A percentile compares a stretch with the other conserved stretches of the same genome.
These are phyloP conservation scores for Trichoderma polysporum DNA, from an alignment of 2,329 filamentous ascomycete genomes.

Conservation along the genomic window DNA sequence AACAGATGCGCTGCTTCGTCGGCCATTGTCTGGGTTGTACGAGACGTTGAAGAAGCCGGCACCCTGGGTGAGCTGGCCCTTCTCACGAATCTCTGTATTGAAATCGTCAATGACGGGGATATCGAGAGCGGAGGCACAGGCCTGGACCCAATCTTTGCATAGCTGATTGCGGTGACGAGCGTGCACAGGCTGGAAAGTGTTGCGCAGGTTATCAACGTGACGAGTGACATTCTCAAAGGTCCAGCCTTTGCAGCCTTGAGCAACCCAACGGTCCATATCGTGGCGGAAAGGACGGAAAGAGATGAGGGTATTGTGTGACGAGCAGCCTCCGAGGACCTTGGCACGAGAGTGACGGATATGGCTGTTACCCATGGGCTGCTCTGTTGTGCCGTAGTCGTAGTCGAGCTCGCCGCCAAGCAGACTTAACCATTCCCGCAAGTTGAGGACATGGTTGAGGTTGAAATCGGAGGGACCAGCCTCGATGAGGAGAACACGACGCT, in stretches of 20 bases:
- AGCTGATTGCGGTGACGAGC: slow-evolving; percentile 83
- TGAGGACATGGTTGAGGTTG: slow-evolving; percentile 81
- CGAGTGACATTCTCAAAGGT: slow-evolving; percentile 81
- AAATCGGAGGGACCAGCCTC: slow-evolving; percentile 89
- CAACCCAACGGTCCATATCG: slow-evolving; percentile 82
- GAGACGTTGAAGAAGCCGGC: slow-evolving; percentile 90
- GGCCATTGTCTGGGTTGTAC: slow-evolving; percentile 86
- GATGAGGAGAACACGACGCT: slow-evolving; percentile 78
- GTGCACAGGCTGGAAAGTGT: slow-evolving; percentile 88
- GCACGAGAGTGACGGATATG: slow-evolving; percentile 89
- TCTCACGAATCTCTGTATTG: slow-evolving; percentile 76
- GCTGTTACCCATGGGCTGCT: slow-evolving; percentile 90
- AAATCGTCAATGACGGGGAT: slow-evolving; percentile 84
- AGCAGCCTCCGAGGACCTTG: slow-evolving; percentile 90
- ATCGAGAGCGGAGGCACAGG: slow-evolving; percentile 74
- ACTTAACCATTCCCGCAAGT: slow-evolving; percentile 82
- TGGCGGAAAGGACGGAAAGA: slow-evolving; percentile 90
- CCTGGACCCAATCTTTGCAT: slow-evolving; percentile 84
- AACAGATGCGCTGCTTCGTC: slow-evolving; percentile 80
- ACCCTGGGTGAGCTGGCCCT: slow-evolving; percentile 69
- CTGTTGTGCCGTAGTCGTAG: slow-evolving; percentile 86
- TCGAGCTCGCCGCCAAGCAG: slow-evolving; percentile 85
- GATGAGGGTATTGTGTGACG: slow-evolving; percentile 90
- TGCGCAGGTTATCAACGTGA: slow-evolving; percentile 78
- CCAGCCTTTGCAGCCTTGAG: slow-evolving; percentile 80